phyloP scores from a whole-genome alignment of 345 rosid genomes.

The Trapa incisa region DNA sequence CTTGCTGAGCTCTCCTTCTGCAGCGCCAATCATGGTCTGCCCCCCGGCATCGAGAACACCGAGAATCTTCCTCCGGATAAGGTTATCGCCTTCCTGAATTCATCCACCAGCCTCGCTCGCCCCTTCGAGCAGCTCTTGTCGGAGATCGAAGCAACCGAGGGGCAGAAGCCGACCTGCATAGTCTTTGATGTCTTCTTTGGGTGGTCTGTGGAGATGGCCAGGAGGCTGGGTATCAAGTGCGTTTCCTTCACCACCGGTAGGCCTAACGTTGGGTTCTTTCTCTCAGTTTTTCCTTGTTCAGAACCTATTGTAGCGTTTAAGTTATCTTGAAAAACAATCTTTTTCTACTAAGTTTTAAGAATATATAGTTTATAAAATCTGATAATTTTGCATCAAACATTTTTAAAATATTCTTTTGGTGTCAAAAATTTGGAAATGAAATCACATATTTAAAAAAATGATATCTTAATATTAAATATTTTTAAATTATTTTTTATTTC shows the following conservation, averaged over 20 bases:
- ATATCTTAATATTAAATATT: too few relatives aligned
- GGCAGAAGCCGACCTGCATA: constrained; percentile 29
- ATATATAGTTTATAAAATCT: too few relatives aligned
- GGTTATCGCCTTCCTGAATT: constrained; percentile 5
- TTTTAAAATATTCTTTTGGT: too few relatives aligned
- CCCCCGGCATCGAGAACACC: constrained; percentile 26
- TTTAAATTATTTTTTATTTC: too few relatives aligned
- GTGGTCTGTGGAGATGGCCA: constrained; percentile 28
- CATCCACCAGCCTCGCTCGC: constrained; percentile 12
- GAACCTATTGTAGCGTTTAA: too few relatives aligned
- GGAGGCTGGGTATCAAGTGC: constrained; percentile 15
- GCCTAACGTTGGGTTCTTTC: background rate
- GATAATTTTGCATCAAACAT: too few relatives aligned
- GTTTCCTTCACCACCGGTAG: constrained; percentile 16
- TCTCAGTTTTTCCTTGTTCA: too few relatives aligned
- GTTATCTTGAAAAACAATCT: too few relatives aligned
- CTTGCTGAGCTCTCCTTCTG: constrained; percentile 25
- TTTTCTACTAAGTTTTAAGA: too few relatives aligned
- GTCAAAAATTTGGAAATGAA: too few relatives aligned
- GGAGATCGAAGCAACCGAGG: constrained; percentile 11
- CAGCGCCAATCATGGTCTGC: constrained; percentile 27
- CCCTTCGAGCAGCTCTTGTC: constrained; percentile 18
- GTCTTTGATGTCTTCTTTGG: constrained; percentile 30
- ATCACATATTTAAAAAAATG: too few relatives aligned
- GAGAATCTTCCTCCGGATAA: constrained; percentile 25